Base-by-base conservation (phyloP, 306 rosid species). In the Inga leiocalycina region DNA sequence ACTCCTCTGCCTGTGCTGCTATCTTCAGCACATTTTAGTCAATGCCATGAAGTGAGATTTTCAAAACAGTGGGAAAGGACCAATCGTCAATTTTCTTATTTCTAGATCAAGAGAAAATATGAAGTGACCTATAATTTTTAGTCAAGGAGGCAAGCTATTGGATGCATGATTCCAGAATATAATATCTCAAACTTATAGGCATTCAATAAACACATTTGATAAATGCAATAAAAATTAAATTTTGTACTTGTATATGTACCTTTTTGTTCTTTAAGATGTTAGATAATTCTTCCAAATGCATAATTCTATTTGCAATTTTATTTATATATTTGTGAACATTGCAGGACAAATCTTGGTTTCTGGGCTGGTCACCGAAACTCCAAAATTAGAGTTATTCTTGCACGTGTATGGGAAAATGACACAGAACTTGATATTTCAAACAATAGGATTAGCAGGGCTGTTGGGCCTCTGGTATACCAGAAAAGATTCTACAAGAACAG, bases 331-430 rank as follows among this genome's bases (percentile, higher is more conserved):
- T 67, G 46, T 62, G 75, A 85, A 89, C 41, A 75, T 80, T 83
- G 87, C 89, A 96, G 99, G 92, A 96, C 95, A 76, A 86, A 54
- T 74, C 98, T 96, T 71, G 98, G 97, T 74, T 94, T 96, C 69
- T 96, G 97, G 99, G 97, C 99, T 51, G 97, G 99, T 81, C 98
- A 94, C 84, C 92, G 97, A 56, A 96, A 96, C 88, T 96, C 99
- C 78, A 96, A 90, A 83, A 96, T 96, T 80, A 89, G 99, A 89
- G 99, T 96, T 79, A 90, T 94, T 83, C 92, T 96, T 80, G 99
- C 99, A 64, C 94, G 90, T 14, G 92, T 89, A 19, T 96, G 99
- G 99, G 97, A 94, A 82, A 96, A 96, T 84, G 99, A 96, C 79
- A 96, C 98, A 2, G 98, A 96, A 78, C 98, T 96, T 75, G 97